Conservation (phyloP, 2,329 filamentous ascomycete genomes). For the Knufia fluminis region DNA sequence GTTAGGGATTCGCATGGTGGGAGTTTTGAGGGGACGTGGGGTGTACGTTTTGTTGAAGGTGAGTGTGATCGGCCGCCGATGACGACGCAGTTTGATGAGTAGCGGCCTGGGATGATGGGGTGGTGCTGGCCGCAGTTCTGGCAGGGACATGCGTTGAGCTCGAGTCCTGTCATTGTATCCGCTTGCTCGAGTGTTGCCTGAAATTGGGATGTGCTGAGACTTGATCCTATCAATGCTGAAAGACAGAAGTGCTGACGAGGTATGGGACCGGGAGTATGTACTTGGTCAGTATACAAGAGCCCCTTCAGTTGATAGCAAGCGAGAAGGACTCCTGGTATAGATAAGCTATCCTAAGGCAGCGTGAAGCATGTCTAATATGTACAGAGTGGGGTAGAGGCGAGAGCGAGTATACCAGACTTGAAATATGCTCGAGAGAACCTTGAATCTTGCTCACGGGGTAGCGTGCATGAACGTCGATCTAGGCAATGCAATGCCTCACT, state of each 20-base stretch:
- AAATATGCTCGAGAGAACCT: neutral
- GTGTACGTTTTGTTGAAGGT: neutral
- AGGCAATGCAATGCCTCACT: neutral
- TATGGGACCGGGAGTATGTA: too few relatives aligned
- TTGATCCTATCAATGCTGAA: too few relatives aligned
- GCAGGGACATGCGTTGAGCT: neutral
- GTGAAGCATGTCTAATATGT: neutral
- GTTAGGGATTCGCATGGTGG: neutral
- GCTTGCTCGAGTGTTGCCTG: too few relatives aligned
- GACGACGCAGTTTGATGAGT: neutral
- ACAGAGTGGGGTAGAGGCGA: neutral
- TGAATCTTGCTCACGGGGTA: neutral
- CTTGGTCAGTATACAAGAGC: too few relatives aligned
- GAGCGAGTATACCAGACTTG: neutral
- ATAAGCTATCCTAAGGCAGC: too few relatives aligned
- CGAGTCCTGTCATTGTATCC: neutral
- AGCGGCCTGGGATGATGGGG: neutral
- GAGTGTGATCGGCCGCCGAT: neutral
- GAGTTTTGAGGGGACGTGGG: neutral
- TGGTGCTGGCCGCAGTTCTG: neutral
- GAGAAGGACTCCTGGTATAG: too few relatives aligned
- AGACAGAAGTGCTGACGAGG: too few relatives aligned
- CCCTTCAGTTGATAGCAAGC: too few relatives aligned
- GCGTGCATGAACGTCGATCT: neutral
- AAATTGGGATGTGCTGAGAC: too few relatives aligned